A percentile compares a stretch with the other conserved stretches of the same genome.
Evolutionary conservation across 140 eudicot genomes (phyloP).

Genomic region (Cichorium intybus): DNA sequence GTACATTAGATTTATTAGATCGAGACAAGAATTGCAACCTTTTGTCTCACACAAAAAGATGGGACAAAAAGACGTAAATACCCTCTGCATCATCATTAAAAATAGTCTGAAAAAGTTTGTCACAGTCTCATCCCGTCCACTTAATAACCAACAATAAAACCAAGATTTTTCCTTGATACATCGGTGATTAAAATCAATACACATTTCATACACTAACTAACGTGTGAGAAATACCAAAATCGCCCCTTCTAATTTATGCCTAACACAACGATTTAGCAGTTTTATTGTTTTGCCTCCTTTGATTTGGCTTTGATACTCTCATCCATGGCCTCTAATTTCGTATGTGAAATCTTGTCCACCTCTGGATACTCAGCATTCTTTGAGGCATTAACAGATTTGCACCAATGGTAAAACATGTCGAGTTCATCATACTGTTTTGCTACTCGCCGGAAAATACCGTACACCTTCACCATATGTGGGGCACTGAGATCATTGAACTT

Average conservation of each 20-base stretch:
- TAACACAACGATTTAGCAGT: neutral
- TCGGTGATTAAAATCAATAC: neutral
- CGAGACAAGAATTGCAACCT: neutral
- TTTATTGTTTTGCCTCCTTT: constrained; percentile 20
- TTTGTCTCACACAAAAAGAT: neutral
- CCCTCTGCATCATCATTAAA: neutral
- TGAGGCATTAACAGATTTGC: constrained; percentile 47
- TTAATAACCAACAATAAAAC: neutral
- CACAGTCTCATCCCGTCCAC: neutral
- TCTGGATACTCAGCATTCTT: constrained; percentile 78
- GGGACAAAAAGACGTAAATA: neutral
- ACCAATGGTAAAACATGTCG: constrained; percentile 58
- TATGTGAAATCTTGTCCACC: constrained; percentile 56
- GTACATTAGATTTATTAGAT: neutral
- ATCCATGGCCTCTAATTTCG: constrained; percentile 66
- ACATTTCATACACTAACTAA: neutral
- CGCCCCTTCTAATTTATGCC: neutral
- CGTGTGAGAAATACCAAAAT: neutral
- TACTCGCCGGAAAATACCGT: constrained; percentile 46
- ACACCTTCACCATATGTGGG: constrained; percentile 45
- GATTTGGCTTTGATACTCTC: constrained; percentile 57
- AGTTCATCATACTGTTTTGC: constrained; percentile 82
- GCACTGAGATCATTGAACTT: constrained; percentile 56
- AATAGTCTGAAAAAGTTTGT: neutral
- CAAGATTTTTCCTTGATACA: neutral